These are phyloP conservation scores for Lentinus tigrinus DNA, from an alignment of 768 basidiomycete genomes.

Conservation along the genomic window DNA sequence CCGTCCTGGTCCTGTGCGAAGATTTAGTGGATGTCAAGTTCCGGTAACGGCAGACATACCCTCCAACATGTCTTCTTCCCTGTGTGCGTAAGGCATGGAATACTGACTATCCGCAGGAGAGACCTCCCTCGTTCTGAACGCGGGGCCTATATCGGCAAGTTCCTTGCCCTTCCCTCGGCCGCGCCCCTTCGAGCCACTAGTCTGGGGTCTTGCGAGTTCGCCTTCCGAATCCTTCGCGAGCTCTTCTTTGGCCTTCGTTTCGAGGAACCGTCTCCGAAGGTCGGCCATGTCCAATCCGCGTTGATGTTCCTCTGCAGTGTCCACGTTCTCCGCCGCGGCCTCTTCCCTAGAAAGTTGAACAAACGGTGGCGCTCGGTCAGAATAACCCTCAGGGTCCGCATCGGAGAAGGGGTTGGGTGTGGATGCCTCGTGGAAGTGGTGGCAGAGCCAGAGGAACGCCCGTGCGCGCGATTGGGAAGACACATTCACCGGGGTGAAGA, in stretches of 20 bases:
- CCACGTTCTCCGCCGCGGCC: conserved; percentile 42
- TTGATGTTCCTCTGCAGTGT: conserved; percentile 39
- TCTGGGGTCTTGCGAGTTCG: background rate
- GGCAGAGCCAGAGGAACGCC: conserved; percentile 48
- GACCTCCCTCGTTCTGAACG: conserved; percentile 9
- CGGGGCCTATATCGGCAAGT: background rate
- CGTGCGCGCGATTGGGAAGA: conserved; percentile 42
- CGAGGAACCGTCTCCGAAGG: conserved; percentile 37
- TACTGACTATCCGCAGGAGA: conserved; percentile 18
- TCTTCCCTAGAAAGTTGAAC: conserved; percentile 30
- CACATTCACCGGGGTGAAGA: conserved; percentile 41
- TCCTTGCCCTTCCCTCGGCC: conserved; percentile 3
- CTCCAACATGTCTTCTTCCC: conserved; percentile 14
- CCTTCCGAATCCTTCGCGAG: conserved; percentile 9
- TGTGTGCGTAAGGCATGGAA: conserved; percentile 4
- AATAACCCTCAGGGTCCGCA: conserved; percentile 26
- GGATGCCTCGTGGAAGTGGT: conserved; percentile 44
- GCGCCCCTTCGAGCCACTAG: background rate
- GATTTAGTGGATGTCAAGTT: background rate
- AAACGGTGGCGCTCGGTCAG: conserved; percentile 30
- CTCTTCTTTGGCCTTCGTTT: conserved; percentile 25
- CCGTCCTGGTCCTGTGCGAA: conserved; percentile 7
- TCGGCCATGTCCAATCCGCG: conserved; percentile 42
- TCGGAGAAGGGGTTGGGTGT: conserved; percentile 38
- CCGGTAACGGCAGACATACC: conserved; percentile 8